Conservation (phyloP, 1,284 basidiomycete genomes). For the Hypsizygus ulmarius region DNA sequence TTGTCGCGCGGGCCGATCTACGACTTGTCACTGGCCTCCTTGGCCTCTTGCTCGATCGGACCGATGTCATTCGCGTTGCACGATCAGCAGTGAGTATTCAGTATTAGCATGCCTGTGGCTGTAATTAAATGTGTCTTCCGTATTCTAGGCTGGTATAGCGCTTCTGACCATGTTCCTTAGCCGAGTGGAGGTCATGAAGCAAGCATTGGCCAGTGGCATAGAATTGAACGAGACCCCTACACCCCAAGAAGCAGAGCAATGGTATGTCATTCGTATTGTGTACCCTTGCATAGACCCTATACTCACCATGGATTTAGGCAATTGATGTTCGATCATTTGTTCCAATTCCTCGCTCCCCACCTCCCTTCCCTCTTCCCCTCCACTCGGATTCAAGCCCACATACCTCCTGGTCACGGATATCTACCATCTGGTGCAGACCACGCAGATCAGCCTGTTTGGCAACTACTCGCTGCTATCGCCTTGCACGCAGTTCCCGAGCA, state of each 20-base stretch:
- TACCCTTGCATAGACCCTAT: background rate
- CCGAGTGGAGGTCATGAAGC: conserved; percentile 88
- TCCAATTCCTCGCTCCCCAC: conserved; percentile 74
- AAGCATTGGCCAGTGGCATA: conserved; percentile 52
- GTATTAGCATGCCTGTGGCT: background rate
- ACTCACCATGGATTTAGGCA: conserved; percentile 50
- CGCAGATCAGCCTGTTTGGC: conserved; percentile 90
- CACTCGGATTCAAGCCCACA: conserved; percentile 61
- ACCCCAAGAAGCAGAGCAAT: conserved; percentile 79
- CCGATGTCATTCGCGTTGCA: conserved; percentile 71
- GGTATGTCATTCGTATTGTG: conserved; percentile 48
- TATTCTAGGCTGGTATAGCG: conserved; percentile 80
- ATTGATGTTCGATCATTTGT: conserved; percentile 81
- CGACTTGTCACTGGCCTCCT: conserved; percentile 86
- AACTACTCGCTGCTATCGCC: conserved; percentile 87
- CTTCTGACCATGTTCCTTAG: conserved; percentile 91
- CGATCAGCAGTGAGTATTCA: conserved; percentile 63
- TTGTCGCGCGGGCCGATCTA: conserved; percentile 77
- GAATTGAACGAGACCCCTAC: conserved; percentile 59
- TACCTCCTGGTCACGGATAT: conserved; percentile 30
- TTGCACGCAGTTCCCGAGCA: conserved; percentile 82
- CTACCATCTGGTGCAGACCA: conserved; percentile 48
- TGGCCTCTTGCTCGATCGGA: conserved; percentile 81
- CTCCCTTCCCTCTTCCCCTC: conserved; percentile 88
- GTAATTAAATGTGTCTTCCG: background rate